phyloP scores from a whole-genome alignment of 1,284 basidiomycete genomes.

The Malassezia arunalokei region DNA sequence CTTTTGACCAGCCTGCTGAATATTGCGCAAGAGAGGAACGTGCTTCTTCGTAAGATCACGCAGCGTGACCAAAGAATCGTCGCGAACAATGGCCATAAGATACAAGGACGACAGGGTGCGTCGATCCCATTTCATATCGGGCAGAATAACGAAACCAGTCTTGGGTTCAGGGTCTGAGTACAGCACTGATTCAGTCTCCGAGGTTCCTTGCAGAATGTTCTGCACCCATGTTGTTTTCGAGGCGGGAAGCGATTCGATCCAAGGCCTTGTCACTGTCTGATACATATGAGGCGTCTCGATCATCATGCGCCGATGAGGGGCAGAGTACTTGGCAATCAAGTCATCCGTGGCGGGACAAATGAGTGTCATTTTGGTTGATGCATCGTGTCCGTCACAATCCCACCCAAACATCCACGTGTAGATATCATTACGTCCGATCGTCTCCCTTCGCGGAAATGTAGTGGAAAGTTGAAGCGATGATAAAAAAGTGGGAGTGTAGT shows the following conservation, averaged over 20 bases:
- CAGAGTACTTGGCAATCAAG: slow-evolving; percentile 59
- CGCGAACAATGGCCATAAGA: slow-evolving; percentile 43
- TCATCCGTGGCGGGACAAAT: slow-evolving; percentile 32
- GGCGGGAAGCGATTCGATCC: slow-evolving; percentile 32
- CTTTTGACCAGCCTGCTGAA: slow-evolving; percentile 53
- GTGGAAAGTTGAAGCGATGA: not conserved
- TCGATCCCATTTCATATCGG: slow-evolving; percentile 58
- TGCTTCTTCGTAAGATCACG: slow-evolving; percentile 55
- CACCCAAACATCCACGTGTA: slow-evolving; percentile 42
- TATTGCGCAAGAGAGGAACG: slow-evolving; percentile 58
- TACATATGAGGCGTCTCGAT: slow-evolving; percentile 41
- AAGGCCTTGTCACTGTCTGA: slow-evolving; percentile 24
- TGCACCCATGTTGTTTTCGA: slow-evolving; percentile 67
- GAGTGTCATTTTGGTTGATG: slow-evolving; percentile 37
- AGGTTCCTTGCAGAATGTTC: slow-evolving; percentile 67
- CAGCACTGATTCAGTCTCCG: slow-evolving; percentile 67
- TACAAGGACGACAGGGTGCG: slow-evolving; percentile 52
- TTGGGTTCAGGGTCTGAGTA: slow-evolving; percentile 54
- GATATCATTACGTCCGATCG: slow-evolving; percentile 40
- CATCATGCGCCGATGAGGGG: slow-evolving; percentile 57
- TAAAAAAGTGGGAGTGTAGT: slow-evolving; percentile 26
- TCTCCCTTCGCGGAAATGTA: slow-evolving; percentile 13
- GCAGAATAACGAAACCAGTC: slow-evolving; percentile 56
- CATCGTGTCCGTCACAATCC: slow-evolving; percentile 14
- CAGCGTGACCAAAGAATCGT: slow-evolving; percentile 39